A percentile compares a stretch with the other conserved stretches of the same genome.
These are phyloP conservation scores for Penicillium paneum DNA, from an alignment of 2,329 filamentous ascomycete species.

Conservation along the genomic window DNA sequence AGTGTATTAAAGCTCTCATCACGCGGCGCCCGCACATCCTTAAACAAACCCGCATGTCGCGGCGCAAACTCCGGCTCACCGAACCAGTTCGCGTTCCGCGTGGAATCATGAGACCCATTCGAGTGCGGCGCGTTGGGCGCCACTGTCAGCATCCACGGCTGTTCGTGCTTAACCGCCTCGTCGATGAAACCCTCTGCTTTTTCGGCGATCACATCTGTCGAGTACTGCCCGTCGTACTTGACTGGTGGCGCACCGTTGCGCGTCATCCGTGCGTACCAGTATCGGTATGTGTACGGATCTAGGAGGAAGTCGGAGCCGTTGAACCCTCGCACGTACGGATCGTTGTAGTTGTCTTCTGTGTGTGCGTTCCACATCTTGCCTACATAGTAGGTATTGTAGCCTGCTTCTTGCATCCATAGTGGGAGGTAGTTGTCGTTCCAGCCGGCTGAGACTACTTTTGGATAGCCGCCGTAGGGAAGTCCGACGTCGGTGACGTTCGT, in stretches of 20 bases:
- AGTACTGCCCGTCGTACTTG: slow-evolving; percentile 54
- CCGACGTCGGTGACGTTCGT: slow-evolving; percentile 60
- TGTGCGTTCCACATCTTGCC: slow-evolving; percentile 69
- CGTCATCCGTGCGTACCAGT: slow-evolving; percentile 61
- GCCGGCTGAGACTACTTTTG: slow-evolving; percentile 63
- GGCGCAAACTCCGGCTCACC: slow-evolving; percentile 41
- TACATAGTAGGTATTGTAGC: slow-evolving; percentile 69
- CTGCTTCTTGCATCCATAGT: slow-evolving; percentile 65
- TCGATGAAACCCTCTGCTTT: slow-evolving; percentile 59
- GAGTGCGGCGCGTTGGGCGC: slow-evolving; percentile 65
- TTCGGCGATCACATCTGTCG: slow-evolving; percentile 56
- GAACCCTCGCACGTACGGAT: slow-evolving; percentile 57
- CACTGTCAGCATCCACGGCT: slow-evolving; percentile 64
- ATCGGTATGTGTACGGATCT: slow-evolving; percentile 65
- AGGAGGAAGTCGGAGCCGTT: slow-evolving; percentile 59
- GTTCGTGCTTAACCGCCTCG: slow-evolving; percentile 50
- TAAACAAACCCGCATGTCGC: slow-evolving; percentile 60
- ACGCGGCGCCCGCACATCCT: slow-evolving; percentile 56
- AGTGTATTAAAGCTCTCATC: slow-evolving; percentile 59
- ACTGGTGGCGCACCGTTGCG: slow-evolving; percentile 55
- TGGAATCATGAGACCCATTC: slow-evolving; percentile 35
- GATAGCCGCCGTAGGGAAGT: slow-evolving; percentile 49
- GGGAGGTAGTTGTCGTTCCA: slow-evolving; percentile 67
- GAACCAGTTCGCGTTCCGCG: slow-evolving; percentile 20
- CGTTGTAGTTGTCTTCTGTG: slow-evolving; percentile 58